Base-by-base conservation (phyloP, 495 filamentous ascomycete species). In the Neurospora sp. region DNA sequence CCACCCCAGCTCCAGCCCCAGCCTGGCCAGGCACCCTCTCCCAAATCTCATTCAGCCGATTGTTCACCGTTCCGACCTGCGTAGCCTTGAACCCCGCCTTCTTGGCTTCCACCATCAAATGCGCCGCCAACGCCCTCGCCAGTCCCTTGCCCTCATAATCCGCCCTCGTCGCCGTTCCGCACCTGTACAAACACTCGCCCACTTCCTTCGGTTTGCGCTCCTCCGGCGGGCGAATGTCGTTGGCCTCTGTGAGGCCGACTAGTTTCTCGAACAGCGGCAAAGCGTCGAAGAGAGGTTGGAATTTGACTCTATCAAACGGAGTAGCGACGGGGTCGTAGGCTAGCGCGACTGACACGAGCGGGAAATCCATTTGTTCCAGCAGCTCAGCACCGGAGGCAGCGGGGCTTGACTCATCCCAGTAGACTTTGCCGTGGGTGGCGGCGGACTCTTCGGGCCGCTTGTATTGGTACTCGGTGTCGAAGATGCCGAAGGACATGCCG, bases 381-480 rank as follows among this genome's bases (percentile, higher is more conserved):
- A 83, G 68, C 27, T 79, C 45, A 9, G 70, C 40, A 0, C 61
- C 22, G 35, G 61, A 61, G 3, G 71, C 48, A 8, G 35, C 68
- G 0, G 76, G 5, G 41, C 81, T 69, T 2, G 20, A 1, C 35
- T 73, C 74, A 37, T 85, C 79, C 82, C 82, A 86, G 79, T 81
- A 83, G 27, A 85, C 79, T 10, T 70, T 75, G 17, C 85, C 85
- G 8, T 77, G 81, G 9, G 78, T 79, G 9, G 76, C 76, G 0
- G 70, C 81, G 5, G 83, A 84, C 42, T 79, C 27, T 27, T 27
- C 79, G 59, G 82, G 78, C 0, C 73, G 73, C 74, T 83, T 84
- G 79, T 81, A 87, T 12, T 75, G 68, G 72, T 85, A 85, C 22
- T 84, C 76, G 17, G 73, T 83, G 77, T 86, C 82, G 78, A 85